Conservation (phyloP, 805 yeast species). For the Metschnikowia vanudenii region DNA sequence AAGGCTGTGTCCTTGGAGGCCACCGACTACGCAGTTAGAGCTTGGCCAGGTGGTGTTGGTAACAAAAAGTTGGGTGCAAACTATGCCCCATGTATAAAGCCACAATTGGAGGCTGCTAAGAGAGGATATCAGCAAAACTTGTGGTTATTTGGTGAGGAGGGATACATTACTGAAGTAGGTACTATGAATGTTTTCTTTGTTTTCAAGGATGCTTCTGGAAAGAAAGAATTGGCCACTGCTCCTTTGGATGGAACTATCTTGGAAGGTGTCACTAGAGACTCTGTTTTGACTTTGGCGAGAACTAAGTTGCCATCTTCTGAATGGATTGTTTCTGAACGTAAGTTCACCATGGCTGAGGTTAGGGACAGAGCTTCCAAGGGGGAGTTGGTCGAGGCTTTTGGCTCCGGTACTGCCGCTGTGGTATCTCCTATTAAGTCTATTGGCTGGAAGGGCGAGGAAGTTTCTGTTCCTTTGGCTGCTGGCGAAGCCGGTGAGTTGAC, state of each 20-base stretch:
- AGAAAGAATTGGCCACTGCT: constrained; percentile 90
- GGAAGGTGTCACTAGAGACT: constrained; percentile 95
- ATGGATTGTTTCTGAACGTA: constrained; percentile 85
- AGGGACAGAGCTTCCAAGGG: constrained; percentile 75
- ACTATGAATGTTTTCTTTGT: constrained; percentile 95
- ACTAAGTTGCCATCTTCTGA: constrained; percentile 69
- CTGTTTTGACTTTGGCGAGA: constrained; percentile 74
- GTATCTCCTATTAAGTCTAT: constrained; percentile 91
- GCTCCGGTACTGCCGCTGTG: constrained; percentile 96
- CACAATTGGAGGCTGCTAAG: constrained; percentile 84
- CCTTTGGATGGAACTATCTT: constrained; percentile 96
- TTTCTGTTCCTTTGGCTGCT: constrained; percentile 72
- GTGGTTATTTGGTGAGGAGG: constrained; percentile 93
- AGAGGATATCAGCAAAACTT: constrained; percentile 95
- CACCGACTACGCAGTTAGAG: constrained; percentile 93
- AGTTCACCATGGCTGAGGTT: constrained; percentile 78
- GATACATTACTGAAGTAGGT: constrained; percentile 91
- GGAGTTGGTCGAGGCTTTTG: constrained; percentile 89
- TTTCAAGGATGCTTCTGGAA: constrained; percentile 77
- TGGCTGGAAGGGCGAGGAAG: constrained; percentile 72
- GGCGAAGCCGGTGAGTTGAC: constrained; percentile 87
- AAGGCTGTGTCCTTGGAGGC: constrained; percentile 94
- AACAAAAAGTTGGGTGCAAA: constrained; percentile 95
- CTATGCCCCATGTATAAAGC: constrained; percentile 93
- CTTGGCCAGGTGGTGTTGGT: constrained; percentile 99